A percentile compares a stretch with the other conserved stretches of the same genome.
phyloP scores from a whole-genome alignment of 2,329 filamentous ascomycete genomes.

The Alternaria postmessia region DNA sequence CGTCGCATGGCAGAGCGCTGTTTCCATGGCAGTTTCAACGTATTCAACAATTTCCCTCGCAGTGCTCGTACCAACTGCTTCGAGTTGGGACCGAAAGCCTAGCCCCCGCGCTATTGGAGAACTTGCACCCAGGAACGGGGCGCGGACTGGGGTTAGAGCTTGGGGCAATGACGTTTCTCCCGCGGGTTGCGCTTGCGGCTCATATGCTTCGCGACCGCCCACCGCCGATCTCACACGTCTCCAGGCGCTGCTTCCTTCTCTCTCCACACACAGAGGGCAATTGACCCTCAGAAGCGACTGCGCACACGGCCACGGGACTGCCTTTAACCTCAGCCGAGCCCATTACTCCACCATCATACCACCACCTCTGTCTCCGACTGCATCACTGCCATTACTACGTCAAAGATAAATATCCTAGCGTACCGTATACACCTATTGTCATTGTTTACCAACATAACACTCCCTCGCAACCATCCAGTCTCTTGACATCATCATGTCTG shows the following conservation, averaged over 20 bases:
- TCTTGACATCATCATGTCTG: constrained; percentile 35
- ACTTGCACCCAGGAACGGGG: constrained; percentile 15
- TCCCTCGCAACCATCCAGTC: constrained; percentile 5
- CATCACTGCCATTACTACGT: constrained; percentile 13
- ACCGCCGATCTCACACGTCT: constrained; percentile 32
- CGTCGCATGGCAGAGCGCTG: constrained; percentile 15
- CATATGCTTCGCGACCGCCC: constrained; percentile 31
- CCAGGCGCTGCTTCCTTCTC: constrained; percentile 24
- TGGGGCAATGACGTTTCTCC: constrained; percentile 36
- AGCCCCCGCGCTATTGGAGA: constrained; percentile 21
- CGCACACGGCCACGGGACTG: constrained; percentile 12
- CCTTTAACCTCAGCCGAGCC: constrained; percentile 18
- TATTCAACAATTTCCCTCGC: constrained; percentile 16
- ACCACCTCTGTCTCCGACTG: constrained; percentile 18
- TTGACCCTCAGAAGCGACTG: constrained; percentile 27
- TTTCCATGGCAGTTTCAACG: constrained; percentile 17
- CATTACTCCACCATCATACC: constrained; percentile 2
- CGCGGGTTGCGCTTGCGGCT: constrained; percentile 27
- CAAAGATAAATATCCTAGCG: constrained; percentile 6
- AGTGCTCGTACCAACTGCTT: constrained; percentile 10
- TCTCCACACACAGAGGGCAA: constrained; percentile 27
- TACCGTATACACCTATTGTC: constrained; percentile 19
- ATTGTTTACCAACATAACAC: constrained; percentile 31
- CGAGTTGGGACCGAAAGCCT: constrained; percentile 13
- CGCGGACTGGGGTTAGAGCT: constrained; percentile 18